Evolutionary conservation across 2,329 filamentous ascomycete species (phyloP).

Genomic region (Aspergillus fumigatiaffinis): DNA sequence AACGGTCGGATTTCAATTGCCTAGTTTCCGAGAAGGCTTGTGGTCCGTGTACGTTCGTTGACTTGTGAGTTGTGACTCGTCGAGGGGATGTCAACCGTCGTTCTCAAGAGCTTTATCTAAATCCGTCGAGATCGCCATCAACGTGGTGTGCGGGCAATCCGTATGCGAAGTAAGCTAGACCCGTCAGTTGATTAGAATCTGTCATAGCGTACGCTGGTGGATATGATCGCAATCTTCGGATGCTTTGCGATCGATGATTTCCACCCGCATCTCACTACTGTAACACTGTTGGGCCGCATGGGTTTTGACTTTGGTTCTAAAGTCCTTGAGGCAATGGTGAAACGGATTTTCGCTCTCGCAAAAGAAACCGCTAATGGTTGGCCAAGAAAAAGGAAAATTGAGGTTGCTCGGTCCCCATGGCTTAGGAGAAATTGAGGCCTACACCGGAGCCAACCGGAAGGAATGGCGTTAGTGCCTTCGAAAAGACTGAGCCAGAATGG

Average conservation of each 20-base stretch:
- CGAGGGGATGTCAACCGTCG: neutral
- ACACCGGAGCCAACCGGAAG: neutral
- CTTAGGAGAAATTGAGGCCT: neutral
- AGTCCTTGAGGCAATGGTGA: conserved; percentile 20
- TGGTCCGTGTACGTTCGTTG: conserved; percentile 6
- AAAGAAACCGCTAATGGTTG: conserved; percentile 2
- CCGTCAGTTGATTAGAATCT: neutral
- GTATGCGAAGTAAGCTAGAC: neutral
- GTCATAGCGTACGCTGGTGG: neutral
- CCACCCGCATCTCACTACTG: neutral
- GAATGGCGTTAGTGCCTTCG: neutral
- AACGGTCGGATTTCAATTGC: conserved; percentile 10
- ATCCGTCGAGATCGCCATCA: neutral
- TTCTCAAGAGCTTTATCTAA: neutral
- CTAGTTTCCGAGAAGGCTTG: conserved; percentile 8
- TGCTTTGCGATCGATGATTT: neutral
- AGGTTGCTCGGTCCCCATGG: neutral
- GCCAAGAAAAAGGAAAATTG: conserved; percentile 7
- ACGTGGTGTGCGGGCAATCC: neutral
- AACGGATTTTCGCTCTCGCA: conserved; percentile 10
- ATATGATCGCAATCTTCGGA: neutral
- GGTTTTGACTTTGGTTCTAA: conserved; percentile 5
- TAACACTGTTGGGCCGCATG: neutral
- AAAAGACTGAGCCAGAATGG: neutral
- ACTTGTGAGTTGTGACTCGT: neutral